Evolutionary conservation across 345 rosid genomes (phyloP), one percentile per base, ranked within the genome.

Genomic region (Euphorbia tirucalli): DNA sequence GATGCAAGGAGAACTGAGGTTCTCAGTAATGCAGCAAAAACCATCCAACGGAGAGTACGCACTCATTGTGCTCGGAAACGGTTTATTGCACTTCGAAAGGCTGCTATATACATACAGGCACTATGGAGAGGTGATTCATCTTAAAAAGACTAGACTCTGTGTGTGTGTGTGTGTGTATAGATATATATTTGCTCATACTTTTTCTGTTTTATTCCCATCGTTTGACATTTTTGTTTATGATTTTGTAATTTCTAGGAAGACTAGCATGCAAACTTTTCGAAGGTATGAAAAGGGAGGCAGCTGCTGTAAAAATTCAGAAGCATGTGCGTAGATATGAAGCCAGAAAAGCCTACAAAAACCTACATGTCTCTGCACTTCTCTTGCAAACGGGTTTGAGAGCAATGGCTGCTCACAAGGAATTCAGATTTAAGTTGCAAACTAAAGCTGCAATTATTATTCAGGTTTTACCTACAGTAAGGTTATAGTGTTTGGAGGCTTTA

Each of bases 1-100:
- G 99, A 95, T 74, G 89, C 97, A 65, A 76, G 88, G 71, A 90
- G 99, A 71, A 77, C 97, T 43, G 92, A 84, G 78, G 88, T 95
- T 16, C 91, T 95, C 76, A 87, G 80, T 69, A 79, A 31, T 59
- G 99, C 97, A 65, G 99, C 99, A 11, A 92, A 84, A 86, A 87
- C 79, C 1, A 87, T 95, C 75, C 99, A 95, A 78, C 75, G 96
- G 46, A 87, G 91, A 0, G 74, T 92, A 63, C 78, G 86, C 22
- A 92, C 99, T 71, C 90, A 90, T 63, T 74, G 77, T 11, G 85
- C 96, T 78, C 91, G 82, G 46, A 92, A 79, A 83, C 78, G 91
- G 46, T 95, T 95, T 72, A 73, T 88, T 76, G 84, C 93, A 64
- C 66, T 95, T 78, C 85, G 86, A 58, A 75, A 82, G 71, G 92